Evolutionary conservation across 2,329 filamentous ascomycete species (phyloP).

Genomic region (Fusarium robinianum): DNA sequence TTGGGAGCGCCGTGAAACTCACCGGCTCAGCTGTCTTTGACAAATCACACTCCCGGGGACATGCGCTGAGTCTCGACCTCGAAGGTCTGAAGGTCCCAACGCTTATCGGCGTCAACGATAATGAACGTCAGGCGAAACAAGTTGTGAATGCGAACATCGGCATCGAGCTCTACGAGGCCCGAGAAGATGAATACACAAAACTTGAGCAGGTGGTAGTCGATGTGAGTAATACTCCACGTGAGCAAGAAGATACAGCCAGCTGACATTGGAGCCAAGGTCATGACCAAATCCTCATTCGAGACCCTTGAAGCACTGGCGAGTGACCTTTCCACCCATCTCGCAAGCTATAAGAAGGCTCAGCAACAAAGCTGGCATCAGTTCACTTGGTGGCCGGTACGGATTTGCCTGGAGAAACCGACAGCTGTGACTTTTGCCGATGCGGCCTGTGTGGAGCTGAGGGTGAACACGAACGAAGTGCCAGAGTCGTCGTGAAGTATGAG

Average conservation of each 20-base stretch:
- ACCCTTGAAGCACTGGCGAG: constrained; percentile 66
- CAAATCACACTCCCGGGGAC: constrained; percentile 34
- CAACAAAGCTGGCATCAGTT: constrained; percentile 23
- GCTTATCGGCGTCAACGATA: constrained; percentile 72
- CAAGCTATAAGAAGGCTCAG: constrained; percentile 46
- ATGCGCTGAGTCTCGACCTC: constrained; percentile 51
- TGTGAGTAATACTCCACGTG: constrained; percentile 48
- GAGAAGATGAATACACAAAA: constrained; percentile 55
- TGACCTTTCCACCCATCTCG: constrained; percentile 52
- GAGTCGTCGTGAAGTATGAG: neutral
- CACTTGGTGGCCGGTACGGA: constrained; percentile 57
- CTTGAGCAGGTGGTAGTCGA: constrained; percentile 66
- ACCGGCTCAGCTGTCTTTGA: constrained; percentile 51
- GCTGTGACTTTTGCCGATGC: constrained; percentile 75
- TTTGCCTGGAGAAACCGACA: constrained; percentile 72
- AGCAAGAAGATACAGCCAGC: neutral
- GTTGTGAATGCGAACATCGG: constrained; percentile 66
- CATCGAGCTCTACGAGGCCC: constrained; percentile 56
- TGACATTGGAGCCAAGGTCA: constrained; percentile 50
- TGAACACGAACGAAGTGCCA: constrained; percentile 35
- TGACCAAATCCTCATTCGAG: constrained; percentile 62
- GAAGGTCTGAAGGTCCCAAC: constrained; percentile 65
- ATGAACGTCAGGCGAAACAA: constrained; percentile 70
- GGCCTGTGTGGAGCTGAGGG: constrained; percentile 63
- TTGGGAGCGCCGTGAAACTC: constrained; percentile 64